Base-by-base conservation (phyloP, 1,284 basidiomycete species). In the Melampsora larici-populina region DNA sequence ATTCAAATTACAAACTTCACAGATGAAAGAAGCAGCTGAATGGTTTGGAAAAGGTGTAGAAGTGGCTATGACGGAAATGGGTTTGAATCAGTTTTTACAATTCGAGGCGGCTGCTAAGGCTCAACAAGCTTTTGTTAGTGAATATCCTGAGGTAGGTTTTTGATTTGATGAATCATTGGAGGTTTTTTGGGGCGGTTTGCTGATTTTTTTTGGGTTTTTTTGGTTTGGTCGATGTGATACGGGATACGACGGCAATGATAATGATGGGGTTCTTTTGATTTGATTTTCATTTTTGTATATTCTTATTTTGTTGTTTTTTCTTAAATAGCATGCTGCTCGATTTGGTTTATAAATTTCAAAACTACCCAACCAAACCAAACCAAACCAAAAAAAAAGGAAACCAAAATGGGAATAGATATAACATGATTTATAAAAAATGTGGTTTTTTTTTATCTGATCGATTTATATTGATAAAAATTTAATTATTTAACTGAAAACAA, bases 51-150 rank as follows among this genome's bases (percentile, higher is more conserved):
- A 89, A 82, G 91, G 92, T 82, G 90, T 90, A 0, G 88, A 93
- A 82, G 88, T 99, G 79, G 93, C 95, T 21, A 87, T 96, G 83
- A 96, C 92, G 51, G 94, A 97, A 85, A 89, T 89, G 0, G 97
- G 99, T 87, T 86, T 99, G 79, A 87, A 91, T 70, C 92, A 91
- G 15, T 55, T 43, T 51, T 69, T 70, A 26, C 75, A 77, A 62
- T 77, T 77, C 24, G 66, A 70, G 17, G 75, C 63, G 89, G 92
- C 93, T 11, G 91, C 92, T 70, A 86, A 87, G 78, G 89, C 93
- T 17, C 93, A 95, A 83, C 85, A 91, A 73, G 88, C 92, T 81
- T 96, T 96, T 85, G 86, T 90, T 83, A 87, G 88, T 82, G 89
- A 89, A 81, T 95, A 93, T 83, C 93, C 93, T 0, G 88, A 90